Conservation (phyloP, 192 early-diverging fungal genomes). For the Dissophora ornata region DNA sequence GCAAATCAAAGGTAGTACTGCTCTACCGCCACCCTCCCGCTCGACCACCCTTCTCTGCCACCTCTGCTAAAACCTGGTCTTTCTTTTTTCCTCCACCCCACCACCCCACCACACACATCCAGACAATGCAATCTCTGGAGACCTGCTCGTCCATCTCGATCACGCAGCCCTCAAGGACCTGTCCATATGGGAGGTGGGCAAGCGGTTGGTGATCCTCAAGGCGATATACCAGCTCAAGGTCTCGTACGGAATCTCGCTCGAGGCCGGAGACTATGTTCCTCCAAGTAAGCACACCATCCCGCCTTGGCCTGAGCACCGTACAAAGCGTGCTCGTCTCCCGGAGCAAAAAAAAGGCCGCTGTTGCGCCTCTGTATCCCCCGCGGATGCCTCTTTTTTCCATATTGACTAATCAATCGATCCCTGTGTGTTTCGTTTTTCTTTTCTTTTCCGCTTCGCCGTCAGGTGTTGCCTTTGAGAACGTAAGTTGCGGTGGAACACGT, state of each 20-base stretch:
- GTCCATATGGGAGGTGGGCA: constrained; percentile 85
- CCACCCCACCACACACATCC: not conserved
- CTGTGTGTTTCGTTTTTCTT: constrained; percentile 6
- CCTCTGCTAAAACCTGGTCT: not conserved
- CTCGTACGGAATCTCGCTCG: constrained; percentile 80
- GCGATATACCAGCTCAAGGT: constrained; percentile 89
- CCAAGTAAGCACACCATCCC: constrained; percentile 69
- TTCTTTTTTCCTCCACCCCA: not conserved
- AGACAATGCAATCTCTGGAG: constrained; percentile 94
- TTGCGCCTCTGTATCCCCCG: too few relatives aligned
- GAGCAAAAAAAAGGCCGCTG: too few relatives aligned
- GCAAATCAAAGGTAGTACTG: constrained; percentile 63
- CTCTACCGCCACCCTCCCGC: too few relatives aligned
- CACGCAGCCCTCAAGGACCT: constrained; percentile 93
- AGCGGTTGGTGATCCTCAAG: constrained; percentile 88
- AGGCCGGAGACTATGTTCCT: constrained; percentile 87
- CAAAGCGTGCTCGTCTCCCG: too few relatives aligned
- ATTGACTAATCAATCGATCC: not conserved
- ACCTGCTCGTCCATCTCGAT: constrained; percentile 87
- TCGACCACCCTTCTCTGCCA: too few relatives aligned
- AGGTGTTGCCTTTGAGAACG: constrained; percentile 69
- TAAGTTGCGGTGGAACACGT: too few relatives aligned
- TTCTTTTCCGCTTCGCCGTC: not conserved
- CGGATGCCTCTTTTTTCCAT: not conserved
- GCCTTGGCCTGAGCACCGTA: too few relatives aligned